A percentile compares a stretch with the other conserved stretches of the same genome.
Conservation (phyloP, 2,329 filamentous ascomycete species). For the Trichophyton simii region DNA sequence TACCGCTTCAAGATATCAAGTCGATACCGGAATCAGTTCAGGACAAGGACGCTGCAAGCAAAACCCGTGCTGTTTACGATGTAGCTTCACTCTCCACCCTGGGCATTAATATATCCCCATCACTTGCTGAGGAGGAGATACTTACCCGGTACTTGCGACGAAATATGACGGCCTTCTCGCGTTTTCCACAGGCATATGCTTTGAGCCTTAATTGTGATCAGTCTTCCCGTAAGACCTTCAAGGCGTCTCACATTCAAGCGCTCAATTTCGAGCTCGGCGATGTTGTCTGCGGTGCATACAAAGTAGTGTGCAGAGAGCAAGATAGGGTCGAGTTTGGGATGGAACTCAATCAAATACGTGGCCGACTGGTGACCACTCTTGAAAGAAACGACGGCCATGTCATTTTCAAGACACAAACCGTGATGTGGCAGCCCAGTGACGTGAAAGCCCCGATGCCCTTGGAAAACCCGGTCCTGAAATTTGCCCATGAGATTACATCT, state of each 20-base stretch:
- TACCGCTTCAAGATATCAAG: slow-evolving; percentile 12
- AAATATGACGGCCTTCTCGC: slow-evolving; percentile 24
- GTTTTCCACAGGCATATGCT: slow-evolving; percentile 23
- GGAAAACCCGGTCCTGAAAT: slow-evolving; percentile 20
- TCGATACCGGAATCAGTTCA: slow-evolving; percentile 17
- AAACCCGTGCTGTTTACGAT: slow-evolving; percentile 18
- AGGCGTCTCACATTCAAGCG: slow-evolving; percentile 16
- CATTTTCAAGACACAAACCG: neutral
- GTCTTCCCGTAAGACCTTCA: slow-evolving; percentile 17
- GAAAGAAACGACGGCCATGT: neutral
- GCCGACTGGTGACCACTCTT: neutral
- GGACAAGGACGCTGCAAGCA: slow-evolving; percentile 6
- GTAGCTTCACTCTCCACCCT: slow-evolving; percentile 13
- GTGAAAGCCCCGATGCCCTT: slow-evolving; percentile 10
- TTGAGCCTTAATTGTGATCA: slow-evolving; percentile 16
- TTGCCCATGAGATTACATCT: slow-evolving; percentile 23
- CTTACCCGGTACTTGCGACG: slow-evolving; percentile 22
- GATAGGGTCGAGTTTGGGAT: slow-evolving; percentile 24
- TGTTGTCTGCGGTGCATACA: slow-evolving; percentile 24
- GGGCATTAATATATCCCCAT: slow-evolving; percentile 15
- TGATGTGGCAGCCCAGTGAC: neutral
- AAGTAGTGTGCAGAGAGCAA: slow-evolving; percentile 16
- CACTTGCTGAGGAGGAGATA: slow-evolving; percentile 13
- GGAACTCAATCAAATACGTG: slow-evolving; percentile 3
- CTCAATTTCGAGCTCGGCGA: slow-evolving; percentile 22